A percentile compares a stretch with the other conserved stretches of the same genome.
Conservation (phyloP, 1,284 basidiomycete species). For the Microbotryum violaceum region DNA sequence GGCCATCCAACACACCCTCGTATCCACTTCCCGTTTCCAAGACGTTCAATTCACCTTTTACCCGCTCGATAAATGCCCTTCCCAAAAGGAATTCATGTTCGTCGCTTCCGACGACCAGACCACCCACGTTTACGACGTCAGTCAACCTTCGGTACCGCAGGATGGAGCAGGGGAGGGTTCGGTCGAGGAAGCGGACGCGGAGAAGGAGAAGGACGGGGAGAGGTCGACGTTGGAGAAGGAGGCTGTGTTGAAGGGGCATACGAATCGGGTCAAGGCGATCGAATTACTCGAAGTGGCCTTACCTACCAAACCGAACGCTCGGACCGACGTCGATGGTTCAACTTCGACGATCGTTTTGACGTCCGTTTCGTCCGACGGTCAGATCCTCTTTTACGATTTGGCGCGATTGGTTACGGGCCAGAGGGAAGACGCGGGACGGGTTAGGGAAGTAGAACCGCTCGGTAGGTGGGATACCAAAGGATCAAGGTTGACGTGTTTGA, state of each 20-base stretch:
- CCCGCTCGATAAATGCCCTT: slow-evolving; percentile 39
- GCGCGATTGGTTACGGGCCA: slow-evolving; percentile 41
- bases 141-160: slow-evolving; percentile 40
- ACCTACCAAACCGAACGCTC: slow-evolving; percentile 37
- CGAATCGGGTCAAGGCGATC: slow-evolving; percentile 69
- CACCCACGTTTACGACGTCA: slow-evolving; percentile 52
- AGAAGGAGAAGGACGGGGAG: slow-evolving; percentile 28
- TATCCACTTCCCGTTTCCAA: slow-evolving; percentile 69
- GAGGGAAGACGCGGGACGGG: slow-evolving; percentile 20
- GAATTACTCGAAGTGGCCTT: slow-evolving; percentile 55
- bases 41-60: slow-evolving; percentile 63
- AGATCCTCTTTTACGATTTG: slow-evolving; percentile 70
- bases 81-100: slow-evolving; percentile 56
- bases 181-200: slow-evolving; percentile 1
- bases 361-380: slow-evolving; percentile 76
- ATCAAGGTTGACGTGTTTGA: slow-evolving; percentile 68
- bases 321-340: slow-evolving; percentile 18
- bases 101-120: slow-evolving; percentile 80
- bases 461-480: slow-evolving; percentile 73
- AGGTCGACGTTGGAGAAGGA: slow-evolving; percentile 47
- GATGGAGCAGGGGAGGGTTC: slow-evolving; percentile 23
- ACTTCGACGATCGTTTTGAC: slow-evolving; percentile 55
- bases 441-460: slow-evolving; percentile 50
- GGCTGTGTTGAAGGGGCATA: slow-evolving; percentile 61
- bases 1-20: slow-evolving; percentile 59